Evolutionary conservation across 345 rosid genomes (phyloP).

Genomic region (Litchi chinensis): DNA sequence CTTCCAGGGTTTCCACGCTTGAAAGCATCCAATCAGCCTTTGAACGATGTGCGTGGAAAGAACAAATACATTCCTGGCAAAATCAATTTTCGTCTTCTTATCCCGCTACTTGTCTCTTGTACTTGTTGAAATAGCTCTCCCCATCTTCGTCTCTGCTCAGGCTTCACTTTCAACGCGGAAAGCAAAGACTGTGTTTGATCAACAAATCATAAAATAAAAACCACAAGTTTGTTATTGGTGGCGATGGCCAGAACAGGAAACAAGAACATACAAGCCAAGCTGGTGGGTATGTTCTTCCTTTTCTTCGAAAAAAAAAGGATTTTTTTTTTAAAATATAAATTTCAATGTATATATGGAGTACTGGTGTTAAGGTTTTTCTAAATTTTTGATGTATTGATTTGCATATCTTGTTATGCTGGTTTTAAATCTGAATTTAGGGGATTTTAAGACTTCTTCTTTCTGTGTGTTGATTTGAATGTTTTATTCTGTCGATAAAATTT

Average conservation of each 20-base stretch:
- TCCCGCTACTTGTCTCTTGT: too few relatives aligned
- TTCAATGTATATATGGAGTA: background rate
- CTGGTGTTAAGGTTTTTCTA: background rate
- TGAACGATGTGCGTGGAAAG: constrained; percentile 12
- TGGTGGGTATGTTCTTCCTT: constrained; percentile 75
- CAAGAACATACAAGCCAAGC: constrained; percentile 85
- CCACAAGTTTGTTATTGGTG: constrained; percentile 6
- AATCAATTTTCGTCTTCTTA: constrained; percentile 10
- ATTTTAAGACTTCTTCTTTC: background rate
- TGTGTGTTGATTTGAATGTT: background rate
- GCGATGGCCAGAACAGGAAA: constrained; percentile 53
- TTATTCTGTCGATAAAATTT: background rate
- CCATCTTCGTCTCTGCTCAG: background rate
- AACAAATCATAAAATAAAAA: background rate
- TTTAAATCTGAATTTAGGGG: background rate
- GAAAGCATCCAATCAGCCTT: background rate
- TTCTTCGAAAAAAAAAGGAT: background rate
- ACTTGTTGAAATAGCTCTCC: too few relatives aligned
- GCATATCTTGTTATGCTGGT: background rate
- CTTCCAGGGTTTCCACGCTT: background rate
- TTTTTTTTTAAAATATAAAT: background rate
- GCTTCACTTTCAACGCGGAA: constrained; percentile 17
- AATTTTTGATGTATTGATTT: background rate
- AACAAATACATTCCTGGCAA: background rate
- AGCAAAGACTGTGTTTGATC: background rate